Evolutionary conservation across 2,329 filamentous ascomycete species (phyloP).

Genomic region (Acrodontium crateriforme): DNA sequence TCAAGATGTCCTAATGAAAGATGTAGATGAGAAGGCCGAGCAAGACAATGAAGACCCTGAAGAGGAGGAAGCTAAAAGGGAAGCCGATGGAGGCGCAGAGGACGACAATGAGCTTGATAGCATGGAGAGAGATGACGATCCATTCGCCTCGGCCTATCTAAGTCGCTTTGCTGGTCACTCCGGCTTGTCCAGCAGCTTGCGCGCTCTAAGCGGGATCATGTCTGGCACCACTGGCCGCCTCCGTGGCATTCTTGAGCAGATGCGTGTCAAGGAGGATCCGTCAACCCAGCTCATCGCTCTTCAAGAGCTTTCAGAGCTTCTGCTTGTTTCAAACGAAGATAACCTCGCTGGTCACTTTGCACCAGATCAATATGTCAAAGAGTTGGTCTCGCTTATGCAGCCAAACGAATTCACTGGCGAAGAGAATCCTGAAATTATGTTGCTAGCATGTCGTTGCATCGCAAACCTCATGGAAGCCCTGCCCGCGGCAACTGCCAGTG

Average conservation of each 20-base stretch:
- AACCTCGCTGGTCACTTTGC: conserved; percentile 91
- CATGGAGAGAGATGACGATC: conserved; percentile 37
- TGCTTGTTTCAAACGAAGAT: conserved; percentile 91
- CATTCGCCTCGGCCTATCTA: conserved; percentile 50
- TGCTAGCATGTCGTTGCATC: conserved; percentile 85
- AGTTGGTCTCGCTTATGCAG: conserved; percentile 83
- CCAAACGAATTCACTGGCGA: conserved; percentile 66
- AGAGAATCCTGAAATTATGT: conserved; percentile 93
- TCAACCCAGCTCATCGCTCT: conserved; percentile 83
- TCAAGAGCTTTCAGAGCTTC: conserved; percentile 82
- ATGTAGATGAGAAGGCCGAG: conserved; percentile 17
- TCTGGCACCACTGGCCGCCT: conserved; percentile 68
- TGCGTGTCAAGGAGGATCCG: conserved; percentile 72
- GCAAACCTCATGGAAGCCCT: conserved; percentile 97
- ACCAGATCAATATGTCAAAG: conserved; percentile 88
- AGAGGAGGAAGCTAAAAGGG: conserved; percentile 20
- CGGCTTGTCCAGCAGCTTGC: conserved; percentile 63
- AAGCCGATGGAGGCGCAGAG: conserved; percentile 22
- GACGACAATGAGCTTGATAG: conserved; percentile 41
- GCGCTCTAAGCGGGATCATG: conserved; percentile 85
- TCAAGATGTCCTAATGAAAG: conserved; percentile 22
- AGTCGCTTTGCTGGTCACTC: conserved; percentile 47
- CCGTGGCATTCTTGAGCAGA: conserved; percentile 43
- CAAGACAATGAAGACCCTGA: conserved; percentile 21
- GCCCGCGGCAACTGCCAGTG: conserved; percentile 81